Evolutionary conservation across 495 filamentous ascomycete genomes (phyloP), one percentile per base, ranked within the genome.

Genomic region (Terfezia claveryi): DNA sequence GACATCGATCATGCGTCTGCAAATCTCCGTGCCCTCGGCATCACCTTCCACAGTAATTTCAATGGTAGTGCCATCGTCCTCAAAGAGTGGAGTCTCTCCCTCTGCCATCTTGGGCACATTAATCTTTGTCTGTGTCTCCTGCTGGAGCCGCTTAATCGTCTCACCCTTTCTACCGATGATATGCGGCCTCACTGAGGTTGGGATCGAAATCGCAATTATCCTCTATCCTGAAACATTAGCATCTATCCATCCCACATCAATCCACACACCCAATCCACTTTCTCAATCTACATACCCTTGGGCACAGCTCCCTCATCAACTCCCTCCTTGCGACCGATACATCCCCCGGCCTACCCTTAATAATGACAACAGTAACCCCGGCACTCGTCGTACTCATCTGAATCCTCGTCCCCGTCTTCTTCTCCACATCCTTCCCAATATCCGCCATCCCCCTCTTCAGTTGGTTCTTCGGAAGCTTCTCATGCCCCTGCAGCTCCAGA

Each of bases 91-190:
- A 27, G 67, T 60, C 41, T 67, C 61, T n/a, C 27, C 59, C 23
- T 81, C 80, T 20, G 88, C 84, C 12, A 71, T 71, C 64, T 83
- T 89, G 14, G 88, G 88, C 56, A 99, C 75, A 61, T 89, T 84
- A 58, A 99, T 84, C 41, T 79, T 78, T 16, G 91, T 88, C 51
- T 87, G 86, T 0, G 85, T 85, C 59, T 82, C 80, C 65, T 83
- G 81, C 67, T 83, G 80, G 54, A 99, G 78, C 36, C 81, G 78
- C 64, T 93, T 85, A 62, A 99, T 85, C 41, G 80, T 87, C n/a
- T 83, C 73, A 54, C 92, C 92, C 66, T 82, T 78, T 53, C 82
- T 84, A 63, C 91, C 92, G 66, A 99, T 95, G 65, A 99, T 85
- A 66, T 85, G 79, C 12, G 85, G 74, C 51, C 85, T 79, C 6